Evolutionary conservation across 345 rosid genomes (phyloP), one percentile per base, ranked within the genome.

Genomic region (Pistacia integerrima): DNA sequence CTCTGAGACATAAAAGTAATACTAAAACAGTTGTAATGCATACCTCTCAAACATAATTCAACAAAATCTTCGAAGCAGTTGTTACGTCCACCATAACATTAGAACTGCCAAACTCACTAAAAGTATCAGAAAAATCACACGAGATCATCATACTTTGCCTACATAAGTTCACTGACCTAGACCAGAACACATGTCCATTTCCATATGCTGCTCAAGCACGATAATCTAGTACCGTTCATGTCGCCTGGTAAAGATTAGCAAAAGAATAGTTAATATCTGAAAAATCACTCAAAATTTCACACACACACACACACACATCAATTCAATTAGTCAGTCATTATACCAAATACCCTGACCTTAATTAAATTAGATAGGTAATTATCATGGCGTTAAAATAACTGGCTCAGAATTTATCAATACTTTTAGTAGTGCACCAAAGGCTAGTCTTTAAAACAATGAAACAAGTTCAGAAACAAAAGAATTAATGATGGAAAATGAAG

Each of bases 171-270:
- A 69, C 64, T 63, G 28, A 72, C 72, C 78, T 69, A 76, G 69
- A 44, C 30, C 62, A 13, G 52, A 70, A 20, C 58, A 58, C 69
- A 79, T 28, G 48, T 70, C 54, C 62, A 56, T 46, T 20, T 62
- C 48, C 41, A 44, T 73, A 2, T 14, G 38, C 69, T 17, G 35
- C 68, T 76, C 61, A 30, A 28, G 77, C 71, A 67, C 72, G 36
- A 55, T 22, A 30, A 64, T 71, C 78, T 82, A 86, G 84, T 85
- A 83, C 70, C 88, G 85, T 74, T 83, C 90, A 64, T 79, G 63
- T 56, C 87, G 88, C 90, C 90, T 87, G 86, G 62, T 17, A 80
- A 65, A 62, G 67, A 62, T 49, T 5, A 44, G 22, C 75, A 12
- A 30, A 68, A 0, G 9, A 11, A 41, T 52, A 58, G 20, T 36